These are phyloP conservation scores for Logfia minima DNA, from an alignment of 129 eudicot species.

Conservation along the genomic window DNA sequence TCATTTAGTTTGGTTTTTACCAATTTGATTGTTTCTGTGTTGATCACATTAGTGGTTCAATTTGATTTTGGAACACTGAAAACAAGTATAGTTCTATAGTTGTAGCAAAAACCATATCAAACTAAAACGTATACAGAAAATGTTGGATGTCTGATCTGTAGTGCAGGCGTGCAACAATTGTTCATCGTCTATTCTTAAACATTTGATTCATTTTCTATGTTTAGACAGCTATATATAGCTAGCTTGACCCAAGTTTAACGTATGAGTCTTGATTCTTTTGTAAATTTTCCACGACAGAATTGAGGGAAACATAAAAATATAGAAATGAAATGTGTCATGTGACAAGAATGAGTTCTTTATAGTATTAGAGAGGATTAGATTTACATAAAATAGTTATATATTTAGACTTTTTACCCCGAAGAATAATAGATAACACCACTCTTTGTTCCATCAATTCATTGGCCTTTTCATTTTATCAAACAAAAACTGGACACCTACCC, in stretches of 20 bases:
- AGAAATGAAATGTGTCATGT: background rate
- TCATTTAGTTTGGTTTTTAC: background rate
- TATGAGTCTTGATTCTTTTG: background rate
- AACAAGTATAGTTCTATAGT: background rate
- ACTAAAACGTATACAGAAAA: background rate
- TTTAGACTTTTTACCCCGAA: too few species aligned
- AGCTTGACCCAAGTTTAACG: too few species aligned
- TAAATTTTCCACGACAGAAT: background rate
- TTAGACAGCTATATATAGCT: too few species aligned
- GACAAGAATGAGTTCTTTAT: background rate
- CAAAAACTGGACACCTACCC: background rate
- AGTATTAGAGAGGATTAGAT: too few species aligned
- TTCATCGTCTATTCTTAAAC: background rate
- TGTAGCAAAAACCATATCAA: background rate
- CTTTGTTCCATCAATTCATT: background rate
- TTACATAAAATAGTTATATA: too few species aligned
- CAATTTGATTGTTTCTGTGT: background rate
- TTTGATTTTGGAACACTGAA: background rate
- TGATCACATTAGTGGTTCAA: background rate
- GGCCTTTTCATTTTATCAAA: background rate
- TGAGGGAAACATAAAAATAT: background rate
- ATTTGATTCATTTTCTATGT: background rate
- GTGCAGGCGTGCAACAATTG: background rate
- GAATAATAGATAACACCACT: too few species aligned
- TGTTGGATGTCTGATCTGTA: background rate